These are phyloP conservation scores for Tripterygium wilfordii DNA, from an alignment of 177 flowering plant genomes.

Conservation along the genomic window DNA sequence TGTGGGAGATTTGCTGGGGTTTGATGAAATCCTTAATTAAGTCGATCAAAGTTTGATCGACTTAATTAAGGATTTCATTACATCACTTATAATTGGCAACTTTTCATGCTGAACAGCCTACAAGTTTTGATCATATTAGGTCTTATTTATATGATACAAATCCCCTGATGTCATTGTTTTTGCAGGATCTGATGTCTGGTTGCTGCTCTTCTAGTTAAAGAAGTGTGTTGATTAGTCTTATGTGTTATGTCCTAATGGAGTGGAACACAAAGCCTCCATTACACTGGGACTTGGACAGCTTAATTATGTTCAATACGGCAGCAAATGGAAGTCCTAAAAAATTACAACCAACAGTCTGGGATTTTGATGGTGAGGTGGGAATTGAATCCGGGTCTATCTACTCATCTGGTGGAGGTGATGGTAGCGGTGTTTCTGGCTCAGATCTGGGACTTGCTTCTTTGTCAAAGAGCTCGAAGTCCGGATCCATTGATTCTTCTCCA, in stretches of 20 bases:
- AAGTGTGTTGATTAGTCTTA: conserved; percentile 12
- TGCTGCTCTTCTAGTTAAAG: conserved; percentile 10
- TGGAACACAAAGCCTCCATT: conserved; percentile 51
- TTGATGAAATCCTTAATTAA: too few species aligned
- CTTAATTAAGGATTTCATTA: too few species aligned
- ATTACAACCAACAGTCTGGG: conserved; percentile 38
- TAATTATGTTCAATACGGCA: conserved; percentile 32
- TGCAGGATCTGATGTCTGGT: conserved; percentile 17
- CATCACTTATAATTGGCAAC: not conserved
- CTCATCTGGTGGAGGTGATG: conserved; percentile 36
- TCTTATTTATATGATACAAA: not conserved
- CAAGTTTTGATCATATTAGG: too few species aligned
- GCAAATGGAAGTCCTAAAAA: conserved; percentile 34
- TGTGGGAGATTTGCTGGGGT: too few species aligned
- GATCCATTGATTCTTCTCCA: conserved; percentile 59
- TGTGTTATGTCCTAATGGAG: conserved; percentile 48
- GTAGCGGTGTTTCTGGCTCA: conserved; percentile 45
- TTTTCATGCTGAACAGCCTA: too few species aligned
- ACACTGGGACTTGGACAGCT: conserved; percentile 73
- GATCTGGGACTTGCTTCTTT: conserved; percentile 49
- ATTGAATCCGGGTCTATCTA: conserved; percentile 40
- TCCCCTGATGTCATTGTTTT: not conserved
- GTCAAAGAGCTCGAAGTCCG: conserved; percentile 61
- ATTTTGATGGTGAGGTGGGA: conserved; percentile 41
- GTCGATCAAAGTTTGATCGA: too few species aligned